Conservation (phyloP, 78 protist genomes). For the Dictyostelium firmibasis region DNA sequence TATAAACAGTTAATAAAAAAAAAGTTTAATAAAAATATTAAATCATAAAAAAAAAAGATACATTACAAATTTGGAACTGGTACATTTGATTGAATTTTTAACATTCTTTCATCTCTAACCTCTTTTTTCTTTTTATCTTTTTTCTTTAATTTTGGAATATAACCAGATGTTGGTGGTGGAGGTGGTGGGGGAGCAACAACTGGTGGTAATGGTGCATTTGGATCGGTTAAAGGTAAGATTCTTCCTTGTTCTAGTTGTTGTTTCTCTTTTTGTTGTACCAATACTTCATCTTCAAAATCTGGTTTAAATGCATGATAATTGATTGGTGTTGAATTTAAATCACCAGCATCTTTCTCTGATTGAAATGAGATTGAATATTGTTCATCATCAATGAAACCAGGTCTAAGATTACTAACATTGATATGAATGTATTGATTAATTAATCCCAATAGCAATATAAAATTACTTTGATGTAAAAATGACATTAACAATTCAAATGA, state of each 20-base stretch:
- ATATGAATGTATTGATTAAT: slow-evolving; percentile 82
- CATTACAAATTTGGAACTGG: slow-evolving; percentile 58
- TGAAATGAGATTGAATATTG: slow-evolving; percentile 34
- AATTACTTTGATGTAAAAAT: slow-evolving; percentile 81
- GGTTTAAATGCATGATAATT: slow-evolving; percentile 27
- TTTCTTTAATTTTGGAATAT: slow-evolving; percentile 26
- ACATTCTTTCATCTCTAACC: slow-evolving; percentile 36
- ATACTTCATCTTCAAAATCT: slow-evolving; percentile 40
- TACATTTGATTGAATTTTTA: slow-evolving; percentile 56
- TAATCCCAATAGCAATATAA: slow-evolving; percentile 35
- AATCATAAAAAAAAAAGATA: neutral
- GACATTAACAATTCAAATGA: slow-evolving; percentile 74
- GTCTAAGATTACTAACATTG: slow-evolving; percentile 61
- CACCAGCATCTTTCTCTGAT: slow-evolving; percentile 46
- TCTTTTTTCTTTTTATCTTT: slow-evolving; percentile 37
- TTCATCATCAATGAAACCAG: slow-evolving; percentile 77
- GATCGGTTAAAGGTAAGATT: neutral
- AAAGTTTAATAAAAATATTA: neutral
- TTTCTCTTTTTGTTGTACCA: slow-evolving; percentile 2
- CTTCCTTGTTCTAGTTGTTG: neutral
- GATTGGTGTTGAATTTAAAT: slow-evolving; percentile 44
- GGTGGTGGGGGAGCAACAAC: neutral
- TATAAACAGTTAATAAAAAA: neutral
- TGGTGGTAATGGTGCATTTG: neutral
- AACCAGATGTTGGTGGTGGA: neutral